Base-by-base conservation (phyloP, 352 stramenopile species). In the Pythium graminicola region DNA sequence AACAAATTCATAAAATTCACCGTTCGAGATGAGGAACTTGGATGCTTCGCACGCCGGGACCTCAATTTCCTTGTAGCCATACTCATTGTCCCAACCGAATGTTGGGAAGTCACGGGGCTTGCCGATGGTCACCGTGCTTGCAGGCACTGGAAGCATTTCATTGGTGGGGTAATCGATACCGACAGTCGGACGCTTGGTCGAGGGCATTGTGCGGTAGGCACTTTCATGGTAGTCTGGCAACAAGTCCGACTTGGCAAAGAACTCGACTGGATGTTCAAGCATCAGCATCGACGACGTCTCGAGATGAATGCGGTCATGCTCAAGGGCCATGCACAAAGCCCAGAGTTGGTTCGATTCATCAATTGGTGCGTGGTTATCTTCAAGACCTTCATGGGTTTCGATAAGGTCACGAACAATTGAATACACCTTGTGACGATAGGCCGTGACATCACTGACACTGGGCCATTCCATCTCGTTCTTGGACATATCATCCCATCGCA, bases 31-130 rank as follows among this genome's bases (percentile, higher is more conserved):
- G 57, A 98, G 86, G 59, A 95, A 87, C 61, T 96, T 85, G 49
- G 73, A 93, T 16, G 82, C 91, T 24, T 85, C 61, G 64, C 97
- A 98, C 17, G 78, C 57, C 11, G 85, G 83, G 27, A 98, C 94
- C 4, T 81, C 65, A 2, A 98, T 64, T 14, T 83, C 70, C 24
- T 89, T 81, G 51, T 79, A 67, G 28, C 96, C 96, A 69, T 98
- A 99, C 67, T 98, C 96, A 66, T 98, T 98, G 68, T 99, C 96
- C 95, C 95, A 99, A 31, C 95, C 95, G 59, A 96, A 99, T 0
- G 87, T 95, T 33, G 89, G 88, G 63, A 96, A 97, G 47, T 93
- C 77, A 1, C 77, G 65, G 2, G 89, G 86, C 62, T 98, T 98
- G 28, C 95, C 95, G 33, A 98, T 67, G 14, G 74, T 60, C 19